Evolutionary conservation across 73 alveolate species (phyloP).

Genomic region (Paramecium tetraurelia): DNA sequence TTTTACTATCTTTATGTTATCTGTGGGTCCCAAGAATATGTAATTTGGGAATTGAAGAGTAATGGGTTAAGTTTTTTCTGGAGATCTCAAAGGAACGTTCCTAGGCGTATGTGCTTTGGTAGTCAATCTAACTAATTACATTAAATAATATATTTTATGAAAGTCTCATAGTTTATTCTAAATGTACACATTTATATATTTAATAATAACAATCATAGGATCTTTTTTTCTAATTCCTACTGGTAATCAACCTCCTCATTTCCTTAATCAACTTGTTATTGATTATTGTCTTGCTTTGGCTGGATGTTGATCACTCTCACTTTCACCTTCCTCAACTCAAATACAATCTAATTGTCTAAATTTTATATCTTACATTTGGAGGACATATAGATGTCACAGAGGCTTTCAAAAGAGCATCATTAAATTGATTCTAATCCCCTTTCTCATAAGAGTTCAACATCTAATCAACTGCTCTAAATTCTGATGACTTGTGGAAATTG

Average conservation of each 20-base stretch:
- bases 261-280: not conserved
- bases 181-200: not conserved
- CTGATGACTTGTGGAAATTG: constrained; percentile 29
- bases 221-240: not conserved
- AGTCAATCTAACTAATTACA: not conserved
- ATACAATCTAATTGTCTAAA: not conserved
- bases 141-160: not conserved
- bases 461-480: constrained; percentile 20
- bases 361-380: constrained; percentile 14
- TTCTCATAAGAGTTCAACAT: constrained; percentile 35
- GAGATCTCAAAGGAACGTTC: not conserved
- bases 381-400: constrained; percentile 18
- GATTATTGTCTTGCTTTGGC: not conserved
- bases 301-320: constrained; percentile 10
- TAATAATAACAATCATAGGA: not conserved
- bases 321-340: constrained; percentile 12
- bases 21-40: not conserved
- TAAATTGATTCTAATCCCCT: constrained; percentile 10
- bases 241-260: not conserved
- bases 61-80: not conserved
- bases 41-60: not conserved
- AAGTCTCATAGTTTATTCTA: not conserved
- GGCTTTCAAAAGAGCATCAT: not conserved
- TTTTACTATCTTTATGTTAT: not conserved
- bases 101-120: not conserved